Evolutionary conservation across 371 early-diverging fungal species (phyloP), one percentile per base, ranked within the genome.

Genomic region (Saksenaea vasiformis): DNA sequence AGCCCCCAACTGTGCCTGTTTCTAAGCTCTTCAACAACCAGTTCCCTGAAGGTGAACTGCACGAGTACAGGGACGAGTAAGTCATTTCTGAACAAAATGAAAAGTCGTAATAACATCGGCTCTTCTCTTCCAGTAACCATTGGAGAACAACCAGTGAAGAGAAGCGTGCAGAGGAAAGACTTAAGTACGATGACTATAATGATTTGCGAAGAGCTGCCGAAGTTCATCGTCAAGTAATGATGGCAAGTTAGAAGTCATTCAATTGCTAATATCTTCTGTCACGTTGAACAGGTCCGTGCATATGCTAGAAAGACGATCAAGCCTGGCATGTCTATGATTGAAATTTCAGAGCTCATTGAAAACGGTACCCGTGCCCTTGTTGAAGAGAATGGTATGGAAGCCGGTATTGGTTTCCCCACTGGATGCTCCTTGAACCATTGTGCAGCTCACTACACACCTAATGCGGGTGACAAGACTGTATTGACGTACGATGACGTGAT

Each of bases 391-490:
- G 97, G 96, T 1, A 64, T 96, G n/a, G 90, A 91, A 65, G 77
- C 94, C 17, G 96, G 90, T 70, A 95, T 99, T 63, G 99, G 97
- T 26, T 99, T 99, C 85, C 99, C 99, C n/a, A 98, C 98, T 4
- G 99, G 99, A 35, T 87, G 91, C 56, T 98, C 99, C 7, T 69
- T 99, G 37, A 99, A 99, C 73, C 89, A 97, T 64, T 92, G 92
- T 71, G 99, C 99, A n/a, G 99, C 99, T 15, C 99, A 99, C 72
- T 99, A 93, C 74, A 98, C 99, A 5, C 98, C 99, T 5, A 99
- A 99, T 72, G 90, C 97, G 38, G 99, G 98, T 9, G 98, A 99
- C 70, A 89, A 88, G 65, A 94, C 94, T 0, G 95, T 96, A 3
- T 71, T 99, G 55, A 67, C 85, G 56, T 90, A 95, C 62, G 94